Evolutionary conservation across 2,329 filamentous ascomycete species (phyloP).

Genomic region (Byssothecium circinans): DNA sequence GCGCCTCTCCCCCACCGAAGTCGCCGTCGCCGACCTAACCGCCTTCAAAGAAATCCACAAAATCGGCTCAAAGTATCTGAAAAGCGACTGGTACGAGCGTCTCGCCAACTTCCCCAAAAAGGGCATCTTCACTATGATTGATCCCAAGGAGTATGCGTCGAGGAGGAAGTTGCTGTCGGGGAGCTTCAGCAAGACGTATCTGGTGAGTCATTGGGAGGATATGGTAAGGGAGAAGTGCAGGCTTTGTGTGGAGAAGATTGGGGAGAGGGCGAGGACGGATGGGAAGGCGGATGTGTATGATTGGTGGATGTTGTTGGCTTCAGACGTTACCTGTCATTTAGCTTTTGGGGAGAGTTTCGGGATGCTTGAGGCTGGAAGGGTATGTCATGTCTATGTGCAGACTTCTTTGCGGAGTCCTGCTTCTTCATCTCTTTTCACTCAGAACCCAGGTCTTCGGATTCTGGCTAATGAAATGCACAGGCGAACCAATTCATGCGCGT

Average conservation of each 20-base stretch:
- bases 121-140: constrained; percentile 44
- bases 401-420: neutral
- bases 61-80: constrained; percentile 46
- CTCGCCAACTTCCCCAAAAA: constrained; percentile 27
- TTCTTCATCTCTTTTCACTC: neutral
- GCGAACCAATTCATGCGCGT: constrained; percentile 42
- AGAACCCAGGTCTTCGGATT: too few species aligned
- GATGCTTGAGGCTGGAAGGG: constrained; percentile 42
- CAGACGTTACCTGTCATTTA: constrained; percentile 43
- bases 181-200: constrained; percentile 39
- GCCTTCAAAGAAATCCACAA: constrained; percentile 32
- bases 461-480: too few species aligned
- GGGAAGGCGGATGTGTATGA: constrained; percentile 41
- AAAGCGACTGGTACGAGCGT: constrained; percentile 45
- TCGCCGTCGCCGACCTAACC: constrained; percentile 21
- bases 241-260: constrained; percentile 40
- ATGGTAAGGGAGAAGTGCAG: constrained; percentile 36
- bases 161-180: constrained; percentile 42
- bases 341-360: constrained; percentile 46
- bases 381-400: constrained; percentile 9
- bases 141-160: constrained; percentile 38
- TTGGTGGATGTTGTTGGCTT: constrained; percentile 46
- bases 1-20: constrained; percentile 27
- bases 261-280: constrained; percentile 12
- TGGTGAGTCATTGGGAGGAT: constrained; percentile 42